Conservation (phyloP, 352 stramenopile species). For the Globisporangium cederbergense region DNA sequence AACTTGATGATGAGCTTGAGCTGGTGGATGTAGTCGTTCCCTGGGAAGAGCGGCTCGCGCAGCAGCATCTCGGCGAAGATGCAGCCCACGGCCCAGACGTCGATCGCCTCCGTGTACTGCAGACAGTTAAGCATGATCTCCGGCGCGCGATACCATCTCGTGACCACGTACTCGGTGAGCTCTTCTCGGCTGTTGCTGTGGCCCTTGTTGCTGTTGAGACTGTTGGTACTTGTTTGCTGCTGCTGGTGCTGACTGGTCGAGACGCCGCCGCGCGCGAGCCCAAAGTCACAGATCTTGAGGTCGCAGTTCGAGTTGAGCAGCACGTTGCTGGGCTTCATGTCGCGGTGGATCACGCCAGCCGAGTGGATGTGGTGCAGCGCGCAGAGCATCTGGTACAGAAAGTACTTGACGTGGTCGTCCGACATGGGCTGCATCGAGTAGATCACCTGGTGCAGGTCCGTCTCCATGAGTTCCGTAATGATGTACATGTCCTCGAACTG, state of each 20-base stretch:
- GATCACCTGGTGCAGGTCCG: slow-evolving; percentile 95
- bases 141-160: slow-evolving; percentile 4
- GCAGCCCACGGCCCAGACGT: slow-evolving; percentile 95
- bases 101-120: slow-evolving; percentile 93
- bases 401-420: slow-evolving; percentile 85
- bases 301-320: slow-evolving; percentile 80
- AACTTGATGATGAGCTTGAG: slow-evolving; percentile 82
- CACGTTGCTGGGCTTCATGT: slow-evolving; percentile 84
- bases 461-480: slow-evolving; percentile 96
- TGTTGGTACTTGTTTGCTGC: slow-evolving; percentile 58
- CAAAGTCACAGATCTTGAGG: slow-evolving; percentile 93
- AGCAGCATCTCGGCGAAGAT: slow-evolving; percentile 98
- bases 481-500: slow-evolving; percentile 97
- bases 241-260: slow-evolving; percentile 53
- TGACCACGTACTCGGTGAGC: slow-evolving; percentile 13
- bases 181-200: slow-evolving; percentile 50
- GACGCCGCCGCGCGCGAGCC: slow-evolving; percentile 75
- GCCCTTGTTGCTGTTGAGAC: background rate
- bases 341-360: slow-evolving; percentile 78
- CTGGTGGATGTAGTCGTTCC: slow-evolving; percentile 83
- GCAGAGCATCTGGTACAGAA: slow-evolving; percentile 82
- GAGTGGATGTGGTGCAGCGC: slow-evolving; percentile 93
- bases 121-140: slow-evolving; percentile 93
- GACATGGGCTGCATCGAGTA: slow-evolving; percentile 92
- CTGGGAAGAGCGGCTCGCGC: slow-evolving; percentile 94